Percentiles rank a stretch among this genome's conserved stretches.
Evolutionary conservation across 371 early-diverging fungal genomes (phyloP).

Genomic region (Mortierella sp.): DNA sequence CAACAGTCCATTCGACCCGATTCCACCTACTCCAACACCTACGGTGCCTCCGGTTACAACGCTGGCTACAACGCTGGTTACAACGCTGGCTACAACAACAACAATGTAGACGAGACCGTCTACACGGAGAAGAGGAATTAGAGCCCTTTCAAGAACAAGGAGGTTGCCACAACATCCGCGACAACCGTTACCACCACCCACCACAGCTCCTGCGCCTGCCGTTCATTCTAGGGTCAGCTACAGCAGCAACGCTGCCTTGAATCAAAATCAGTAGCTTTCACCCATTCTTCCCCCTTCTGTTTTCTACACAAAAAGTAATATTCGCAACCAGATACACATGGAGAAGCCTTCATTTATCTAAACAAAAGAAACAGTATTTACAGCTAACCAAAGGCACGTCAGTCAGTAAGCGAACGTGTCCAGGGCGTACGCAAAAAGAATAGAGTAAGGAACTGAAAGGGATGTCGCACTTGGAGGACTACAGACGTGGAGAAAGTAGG

Average conservation of each 20-base stretch:
- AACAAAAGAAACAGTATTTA: too few species aligned
- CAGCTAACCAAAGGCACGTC: too few species aligned
- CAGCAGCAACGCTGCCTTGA: conserved; percentile 42
- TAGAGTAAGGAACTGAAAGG: too few species aligned
- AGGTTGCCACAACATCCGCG: not conserved
- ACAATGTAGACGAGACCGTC: not conserved
- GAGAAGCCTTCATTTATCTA: too few species aligned
- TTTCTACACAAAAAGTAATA: not conserved
- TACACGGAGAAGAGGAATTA: conserved; percentile 22
- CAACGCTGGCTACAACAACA: not conserved
- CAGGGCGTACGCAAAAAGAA: too few species aligned
- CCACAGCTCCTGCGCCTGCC: too few species aligned
- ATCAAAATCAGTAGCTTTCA: conserved; percentile 15
- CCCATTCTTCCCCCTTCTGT: too few species aligned
- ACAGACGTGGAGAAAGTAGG: too few species aligned
- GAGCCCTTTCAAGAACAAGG: conserved; percentile 47
- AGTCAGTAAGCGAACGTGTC: too few species aligned
- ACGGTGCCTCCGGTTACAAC: not conserved
- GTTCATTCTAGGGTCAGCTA: conserved; percentile 33
- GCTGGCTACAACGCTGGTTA: not conserved
- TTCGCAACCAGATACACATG: too few species aligned
- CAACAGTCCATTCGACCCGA: conserved; percentile 20
- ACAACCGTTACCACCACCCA: not conserved
- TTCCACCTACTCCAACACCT: conserved; percentile 17
- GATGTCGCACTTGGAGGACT: too few species aligned